Percentiles rank a stretch among this genome's conserved stretches.
Evolutionary conservation across 108 stramenopile genomes (phyloP).

Genomic region (Nannochloropsis granulata): DNA sequence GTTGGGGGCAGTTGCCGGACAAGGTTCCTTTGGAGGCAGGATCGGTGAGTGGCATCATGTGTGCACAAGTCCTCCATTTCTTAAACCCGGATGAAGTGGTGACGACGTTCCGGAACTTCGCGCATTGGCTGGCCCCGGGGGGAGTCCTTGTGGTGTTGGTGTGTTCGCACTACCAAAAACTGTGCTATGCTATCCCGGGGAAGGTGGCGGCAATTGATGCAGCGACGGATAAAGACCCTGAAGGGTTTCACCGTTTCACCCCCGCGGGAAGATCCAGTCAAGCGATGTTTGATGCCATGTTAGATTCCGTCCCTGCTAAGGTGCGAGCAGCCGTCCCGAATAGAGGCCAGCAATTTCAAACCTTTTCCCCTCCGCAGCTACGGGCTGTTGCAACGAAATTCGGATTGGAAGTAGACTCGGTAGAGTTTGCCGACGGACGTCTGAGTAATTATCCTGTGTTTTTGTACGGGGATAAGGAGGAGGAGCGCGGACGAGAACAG

Average conservation of each 20-base stretch:
- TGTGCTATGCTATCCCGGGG: neutral
- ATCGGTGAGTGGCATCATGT: neutral
- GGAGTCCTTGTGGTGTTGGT: neutral
- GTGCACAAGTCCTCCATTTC: neutral
- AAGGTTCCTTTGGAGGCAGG: neutral
- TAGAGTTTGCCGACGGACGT: neutral
- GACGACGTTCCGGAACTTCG: neutral
- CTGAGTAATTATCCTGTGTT: neutral
- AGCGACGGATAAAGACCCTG: neutral
- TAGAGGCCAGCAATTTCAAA: neutral
- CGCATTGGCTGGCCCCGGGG: neutral
- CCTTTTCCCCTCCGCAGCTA: neutral
- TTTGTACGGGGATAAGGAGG: neutral
- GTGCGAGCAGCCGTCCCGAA: neutral
- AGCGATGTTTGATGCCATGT: neutral
- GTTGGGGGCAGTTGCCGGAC: neutral
- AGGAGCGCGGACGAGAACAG: neutral
- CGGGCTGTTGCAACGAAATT: neutral
- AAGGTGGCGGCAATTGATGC: neutral
- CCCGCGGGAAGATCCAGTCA: neutral
- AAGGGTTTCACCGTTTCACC: neutral
- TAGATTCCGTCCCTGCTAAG: neutral
- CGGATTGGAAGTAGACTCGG: neutral
- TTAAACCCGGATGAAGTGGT: neutral
- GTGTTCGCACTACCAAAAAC: neutral